Evolutionary conservation across 2,329 filamentous ascomycete genomes (phyloP), one percentile per base, ranked within the genome.

Genomic region (Aureobasidium vineae): DNA sequence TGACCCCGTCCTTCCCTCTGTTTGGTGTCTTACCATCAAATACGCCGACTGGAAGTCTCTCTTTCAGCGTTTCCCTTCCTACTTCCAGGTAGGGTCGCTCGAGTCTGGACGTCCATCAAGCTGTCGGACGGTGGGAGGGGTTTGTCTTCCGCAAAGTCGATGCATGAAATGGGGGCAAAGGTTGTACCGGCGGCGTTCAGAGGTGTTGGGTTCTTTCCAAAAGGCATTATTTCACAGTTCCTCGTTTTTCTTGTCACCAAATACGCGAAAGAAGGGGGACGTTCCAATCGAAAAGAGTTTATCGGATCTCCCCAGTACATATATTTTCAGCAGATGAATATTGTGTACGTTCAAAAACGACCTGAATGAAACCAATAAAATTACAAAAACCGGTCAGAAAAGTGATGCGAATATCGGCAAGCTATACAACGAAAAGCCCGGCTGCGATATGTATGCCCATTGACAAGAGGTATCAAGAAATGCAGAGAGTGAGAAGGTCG

Each of bases 101-200:
- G 11, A 56, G 31, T 8, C 19, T 38, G 33, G n/a, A 54, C 52
- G 33, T 56, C 19, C 36, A 56, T 40, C 53, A 16, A 41, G 52
- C 33, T 45, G 54, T 43, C 40, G 54, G 54, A 41, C 26, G 38
- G 40, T 45, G 26, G 26, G 23, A 11, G 49, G 19, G 21, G 26
- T 33, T 59, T 59, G 54, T 43, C 40, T 59, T 21, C 40, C 40
- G 54, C 38, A 47, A 61, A 61, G 57, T 61, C 57, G 49, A 61
- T 61, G 57, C 57, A 61, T 61, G 45, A 45, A 61, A 47, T 26
- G 40, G 56, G 8, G 40, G 26, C 13, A 28, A 43, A 33, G 54
- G 54, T 59, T 59, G 40, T 59, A 45, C 54, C 15, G 54, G 23
- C 43, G 57, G 57, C 57, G 57, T 61, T 61, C 31, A 36, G 11